Conservation (phyloP, 306 rosid genomes). For the Cicer chorassanicum region DNA sequence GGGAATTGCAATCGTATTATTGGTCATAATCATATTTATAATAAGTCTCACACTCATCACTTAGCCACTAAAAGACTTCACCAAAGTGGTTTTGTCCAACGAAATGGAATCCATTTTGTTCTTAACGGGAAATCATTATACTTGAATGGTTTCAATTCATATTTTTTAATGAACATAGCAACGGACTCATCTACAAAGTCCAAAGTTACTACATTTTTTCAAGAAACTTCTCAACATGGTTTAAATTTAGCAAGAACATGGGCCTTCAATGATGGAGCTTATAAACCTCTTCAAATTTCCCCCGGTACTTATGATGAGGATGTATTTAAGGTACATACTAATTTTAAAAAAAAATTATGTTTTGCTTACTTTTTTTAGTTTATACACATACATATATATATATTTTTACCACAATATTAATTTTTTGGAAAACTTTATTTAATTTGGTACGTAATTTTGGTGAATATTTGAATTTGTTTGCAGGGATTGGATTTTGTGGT, state of each 20-base stretch:
- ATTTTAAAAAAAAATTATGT: background rate
- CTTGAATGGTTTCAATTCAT: conserved; percentile 65
- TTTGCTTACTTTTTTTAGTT: background rate
- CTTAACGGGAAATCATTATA: conserved; percentile 45
- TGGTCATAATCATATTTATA: background rate
- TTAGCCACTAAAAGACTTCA: background rate
- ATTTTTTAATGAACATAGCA: conserved; percentile 62
- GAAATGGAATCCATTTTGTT: conserved; percentile 49
- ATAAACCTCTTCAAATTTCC: conserved; percentile 45
- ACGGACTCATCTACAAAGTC: conserved; percentile 51
- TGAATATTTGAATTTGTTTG: background rate
- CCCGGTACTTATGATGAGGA: conserved; percentile 49
- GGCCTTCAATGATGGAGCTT: conserved; percentile 54
- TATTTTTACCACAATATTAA: too few relatives aligned
- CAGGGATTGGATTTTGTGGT: conserved; percentile 44
- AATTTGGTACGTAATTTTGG: background rate
- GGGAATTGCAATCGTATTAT: background rate
- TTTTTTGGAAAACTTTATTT: background rate
- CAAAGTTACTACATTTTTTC: conserved; percentile 48
- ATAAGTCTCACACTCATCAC: background rate
- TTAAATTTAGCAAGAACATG: conserved; percentile 50
- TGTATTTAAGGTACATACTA: conserved; percentile 40
- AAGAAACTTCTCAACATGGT: conserved; percentile 48
- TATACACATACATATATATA: background rate
- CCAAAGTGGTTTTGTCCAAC: conserved; percentile 34